A percentile compares a stretch with the other conserved stretches of the same genome.
Conservation (phyloP, 2,329 filamentous ascomycete species). For the Chaetomiaceae sp. region DNA sequence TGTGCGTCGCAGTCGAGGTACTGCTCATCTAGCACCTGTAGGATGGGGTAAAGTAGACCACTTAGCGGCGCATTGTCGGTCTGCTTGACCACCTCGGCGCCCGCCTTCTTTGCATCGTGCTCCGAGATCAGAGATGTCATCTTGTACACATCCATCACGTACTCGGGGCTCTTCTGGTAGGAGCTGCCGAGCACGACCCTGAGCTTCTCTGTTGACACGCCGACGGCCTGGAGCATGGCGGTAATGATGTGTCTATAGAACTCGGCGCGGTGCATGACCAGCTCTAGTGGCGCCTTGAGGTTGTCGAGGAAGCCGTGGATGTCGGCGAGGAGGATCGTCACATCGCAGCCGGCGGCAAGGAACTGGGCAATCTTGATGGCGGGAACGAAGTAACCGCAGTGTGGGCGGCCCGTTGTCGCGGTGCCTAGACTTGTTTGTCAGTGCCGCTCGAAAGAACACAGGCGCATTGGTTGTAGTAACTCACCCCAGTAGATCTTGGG, state of each 20-base stretch:
- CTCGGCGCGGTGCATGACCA: slow-evolving; percentile 73
- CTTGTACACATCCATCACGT: slow-evolving; percentile 85
- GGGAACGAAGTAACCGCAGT: slow-evolving; percentile 85
- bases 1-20: slow-evolving; percentile 84
- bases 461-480: slow-evolving; percentile 16
- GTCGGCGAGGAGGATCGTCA: slow-evolving; percentile 72
- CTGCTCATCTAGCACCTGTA: slow-evolving; percentile 89
- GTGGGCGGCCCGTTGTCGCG: slow-evolving; percentile 80
- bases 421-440: slow-evolving; percentile 49
- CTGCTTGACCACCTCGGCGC: slow-evolving; percentile 93
- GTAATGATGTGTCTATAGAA: slow-evolving; percentile 81
- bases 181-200: slow-evolving; percentile 79
- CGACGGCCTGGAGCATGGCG: slow-evolving; percentile 68
- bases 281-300: slow-evolving; percentile 81
- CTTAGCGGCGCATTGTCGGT: slow-evolving; percentile 68
- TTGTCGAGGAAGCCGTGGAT: slow-evolving; percentile 75
- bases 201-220: slow-evolving; percentile 73
- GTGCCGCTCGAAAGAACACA: neutral
- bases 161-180: slow-evolving; percentile 70
- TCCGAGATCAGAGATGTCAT: slow-evolving; percentile 66
- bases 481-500: slow-evolving; percentile 80
- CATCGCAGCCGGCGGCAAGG: slow-evolving; percentile 76
- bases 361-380: slow-evolving; percentile 88
- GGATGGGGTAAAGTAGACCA: slow-evolving; percentile 75
- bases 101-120: slow-evolving; percentile 83